Percentiles rank a stretch among this genome's conserved stretches.
Conservation (phyloP, 495 filamentous ascomycete genomes). For the Clavariopsis aquatica region DNA sequence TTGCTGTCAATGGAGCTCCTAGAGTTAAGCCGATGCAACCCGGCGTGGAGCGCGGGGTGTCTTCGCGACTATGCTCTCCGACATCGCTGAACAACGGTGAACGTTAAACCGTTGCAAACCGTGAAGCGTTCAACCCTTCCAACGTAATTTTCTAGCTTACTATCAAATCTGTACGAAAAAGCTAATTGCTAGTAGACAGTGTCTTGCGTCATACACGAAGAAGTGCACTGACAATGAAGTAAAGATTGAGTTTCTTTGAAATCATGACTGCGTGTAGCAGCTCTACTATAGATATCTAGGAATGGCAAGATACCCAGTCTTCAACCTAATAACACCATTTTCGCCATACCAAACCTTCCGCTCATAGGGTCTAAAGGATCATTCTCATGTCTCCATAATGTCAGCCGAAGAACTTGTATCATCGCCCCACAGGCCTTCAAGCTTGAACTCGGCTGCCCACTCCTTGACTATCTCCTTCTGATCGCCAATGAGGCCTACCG, state of each 20-base stretch:
- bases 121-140: not conserved
- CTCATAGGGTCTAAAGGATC: not conserved
- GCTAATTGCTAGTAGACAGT: not conserved
- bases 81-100: constrained; percentile 2
- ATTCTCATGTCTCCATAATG: constrained; percentile 39
- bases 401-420: constrained; percentile 48
- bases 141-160: not conserved
- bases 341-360: not conserved
- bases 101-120: not conserved
- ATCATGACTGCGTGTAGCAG: not conserved
- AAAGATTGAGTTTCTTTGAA: not conserved
- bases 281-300: not conserved
- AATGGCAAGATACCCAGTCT: not conserved
- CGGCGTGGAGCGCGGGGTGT: constrained; percentile 23
- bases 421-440: constrained; percentile 90
- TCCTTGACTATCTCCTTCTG: constrained; percentile 85
- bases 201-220: too few relatives aligned
- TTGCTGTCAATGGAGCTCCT: not conserved
- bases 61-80: not conserved
- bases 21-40: constrained; percentile 26
- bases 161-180: not conserved
- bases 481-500: constrained; percentile 53
- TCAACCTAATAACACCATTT: not conserved
- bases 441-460: constrained; percentile 94
- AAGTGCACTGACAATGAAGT: too few relatives aligned